Percentiles rank a stretch among this genome's conserved stretches.
Conservation (phyloP, 805 yeast species). For the Ogataea saltuana region DNA sequence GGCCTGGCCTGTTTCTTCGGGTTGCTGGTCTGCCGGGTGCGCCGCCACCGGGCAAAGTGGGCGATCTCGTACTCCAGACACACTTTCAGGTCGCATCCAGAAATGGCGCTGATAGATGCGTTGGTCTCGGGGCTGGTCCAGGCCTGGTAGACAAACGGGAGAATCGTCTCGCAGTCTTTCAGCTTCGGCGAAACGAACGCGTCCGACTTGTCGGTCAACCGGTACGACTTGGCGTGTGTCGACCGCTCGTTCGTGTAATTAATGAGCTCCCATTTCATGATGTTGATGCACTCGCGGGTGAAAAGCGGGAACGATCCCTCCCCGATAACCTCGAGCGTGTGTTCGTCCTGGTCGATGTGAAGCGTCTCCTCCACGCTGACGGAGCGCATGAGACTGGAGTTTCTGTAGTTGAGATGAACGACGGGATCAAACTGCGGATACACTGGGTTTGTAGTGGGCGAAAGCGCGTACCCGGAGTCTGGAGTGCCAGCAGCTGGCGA, state of each 20-base stretch:
- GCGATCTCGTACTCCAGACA: slow-evolving; percentile 56
- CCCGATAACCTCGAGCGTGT: slow-evolving; percentile 28
- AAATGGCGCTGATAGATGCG: slow-evolving; percentile 48
- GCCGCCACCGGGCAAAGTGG: slow-evolving; percentile 32
- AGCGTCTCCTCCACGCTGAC: slow-evolving; percentile 16
- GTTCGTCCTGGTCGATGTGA: slow-evolving; percentile 16
- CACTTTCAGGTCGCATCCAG: slow-evolving; percentile 51
- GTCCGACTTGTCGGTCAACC: slow-evolving; percentile 14
- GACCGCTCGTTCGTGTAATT: slow-evolving; percentile 30
- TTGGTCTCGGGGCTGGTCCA: slow-evolving; percentile 54
- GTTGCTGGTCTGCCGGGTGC: background rate
- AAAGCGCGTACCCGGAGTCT: slow-evolving; percentile 3
- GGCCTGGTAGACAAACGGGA: slow-evolving; percentile 54
- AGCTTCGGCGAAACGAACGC: slow-evolving; percentile 34
- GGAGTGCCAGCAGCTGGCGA: slow-evolving; percentile 5
- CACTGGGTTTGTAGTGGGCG: slow-evolving; percentile 4
- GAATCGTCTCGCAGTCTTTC: slow-evolving; percentile 23
- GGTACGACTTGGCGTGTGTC: too few relatives aligned
- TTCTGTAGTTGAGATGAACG: slow-evolving; percentile 24
- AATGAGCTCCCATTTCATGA: slow-evolving; percentile 43
- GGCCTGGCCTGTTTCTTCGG: background rate
- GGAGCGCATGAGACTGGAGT: slow-evolving; percentile 18
- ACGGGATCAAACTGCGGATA: slow-evolving; percentile 29
- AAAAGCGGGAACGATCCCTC: slow-evolving; percentile 44
- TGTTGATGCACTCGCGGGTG: slow-evolving; percentile 43